Conservation (phyloP, 2,329 filamentous ascomycete species). For the Diaporthe amygdali region DNA sequence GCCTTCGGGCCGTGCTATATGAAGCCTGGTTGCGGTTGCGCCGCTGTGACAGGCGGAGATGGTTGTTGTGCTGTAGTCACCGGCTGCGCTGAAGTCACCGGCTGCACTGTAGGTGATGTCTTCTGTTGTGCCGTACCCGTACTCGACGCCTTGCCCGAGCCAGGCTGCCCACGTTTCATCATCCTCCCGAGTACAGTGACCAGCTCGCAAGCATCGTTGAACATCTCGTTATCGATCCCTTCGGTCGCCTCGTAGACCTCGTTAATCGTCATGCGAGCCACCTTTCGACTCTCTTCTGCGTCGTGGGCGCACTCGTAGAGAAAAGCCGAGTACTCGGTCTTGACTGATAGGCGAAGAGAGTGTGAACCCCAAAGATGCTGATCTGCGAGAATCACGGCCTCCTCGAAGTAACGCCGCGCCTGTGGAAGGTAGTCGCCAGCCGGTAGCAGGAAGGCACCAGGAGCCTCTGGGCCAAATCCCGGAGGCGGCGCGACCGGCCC, state of each 20-base stretch:
- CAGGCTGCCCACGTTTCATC: constrained; percentile 73
- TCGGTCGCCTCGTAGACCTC: constrained; percentile 92
- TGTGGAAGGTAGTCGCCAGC: constrained; percentile 80
- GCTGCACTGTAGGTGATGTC: neutral
- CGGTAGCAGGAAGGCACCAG: constrained; percentile 79
- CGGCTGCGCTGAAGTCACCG: neutral
- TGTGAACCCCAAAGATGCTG: constrained; percentile 83
- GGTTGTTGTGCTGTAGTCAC: constrained; percentile 6
- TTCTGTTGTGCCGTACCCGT: constrained; percentile 29
- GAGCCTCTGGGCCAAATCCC: constrained; percentile 54
- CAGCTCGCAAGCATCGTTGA: constrained; percentile 86
- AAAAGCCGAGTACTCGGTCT: constrained; percentile 91
- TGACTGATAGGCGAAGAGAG: constrained; percentile 85
- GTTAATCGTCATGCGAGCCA: constrained; percentile 83
- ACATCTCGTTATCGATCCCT: constrained; percentile 94
- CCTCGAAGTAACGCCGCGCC: constrained; percentile 81
- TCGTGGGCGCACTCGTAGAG: constrained; percentile 93
- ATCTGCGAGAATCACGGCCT: constrained; percentile 77
- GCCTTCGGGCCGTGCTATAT: neutral
- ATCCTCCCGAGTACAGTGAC: constrained; percentile 87
- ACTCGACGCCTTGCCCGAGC: constrained; percentile 36
- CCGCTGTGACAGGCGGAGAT: neutral
- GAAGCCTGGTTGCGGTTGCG: constrained; percentile 16
- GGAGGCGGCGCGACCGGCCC: constrained; percentile 63
- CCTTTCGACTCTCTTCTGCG: constrained; percentile 71